These are phyloP conservation scores for Pulicaria dysenterica DNA, from an alignment of 129 eudicot genomes.

Conservation along the genomic window DNA sequence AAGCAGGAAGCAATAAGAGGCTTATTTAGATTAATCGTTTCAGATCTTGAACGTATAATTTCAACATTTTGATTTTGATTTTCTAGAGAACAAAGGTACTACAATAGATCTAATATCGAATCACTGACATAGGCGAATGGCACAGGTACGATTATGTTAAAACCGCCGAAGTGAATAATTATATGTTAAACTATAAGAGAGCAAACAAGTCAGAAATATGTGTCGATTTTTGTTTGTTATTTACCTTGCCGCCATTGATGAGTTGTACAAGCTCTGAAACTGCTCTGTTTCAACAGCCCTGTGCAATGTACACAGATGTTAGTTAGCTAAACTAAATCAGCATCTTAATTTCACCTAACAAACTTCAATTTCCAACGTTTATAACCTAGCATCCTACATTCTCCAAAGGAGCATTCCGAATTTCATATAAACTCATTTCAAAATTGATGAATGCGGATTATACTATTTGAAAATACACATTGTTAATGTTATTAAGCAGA, in stretches of 20 bases:
- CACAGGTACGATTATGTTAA: not conserved
- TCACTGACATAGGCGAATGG: constrained; percentile 7
- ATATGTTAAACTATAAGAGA: not conserved
- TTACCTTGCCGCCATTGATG: constrained; percentile 62
- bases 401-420: not conserved
- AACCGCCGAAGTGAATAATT: not conserved
- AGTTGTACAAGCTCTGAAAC: constrained; percentile 58
- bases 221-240: not conserved
- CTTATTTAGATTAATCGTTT: constrained; percentile 11
- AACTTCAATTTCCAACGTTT: constrained; percentile 9
- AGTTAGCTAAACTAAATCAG: constrained; percentile 4
- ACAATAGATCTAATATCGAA: constrained; percentile 13
- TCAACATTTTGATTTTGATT: constrained; percentile 30
- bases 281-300: constrained; percentile 58
- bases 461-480: not conserved
- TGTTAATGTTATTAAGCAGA: not conserved
- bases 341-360: constrained; percentile 17
- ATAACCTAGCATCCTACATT: not conserved
- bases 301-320: constrained; percentile 25
- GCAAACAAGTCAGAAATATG: not conserved
- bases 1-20: constrained; percentile 7
- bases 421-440: not conserved
- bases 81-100: not conserved
- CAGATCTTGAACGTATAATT: constrained; percentile 33
- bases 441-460: constrained; percentile 2